Percentiles rank a stretch among this genome's conserved stretches.
Evolutionary conservation across 352 stramenopile species (phyloP).

Genomic region (Globisporangium nodosum): DNA sequence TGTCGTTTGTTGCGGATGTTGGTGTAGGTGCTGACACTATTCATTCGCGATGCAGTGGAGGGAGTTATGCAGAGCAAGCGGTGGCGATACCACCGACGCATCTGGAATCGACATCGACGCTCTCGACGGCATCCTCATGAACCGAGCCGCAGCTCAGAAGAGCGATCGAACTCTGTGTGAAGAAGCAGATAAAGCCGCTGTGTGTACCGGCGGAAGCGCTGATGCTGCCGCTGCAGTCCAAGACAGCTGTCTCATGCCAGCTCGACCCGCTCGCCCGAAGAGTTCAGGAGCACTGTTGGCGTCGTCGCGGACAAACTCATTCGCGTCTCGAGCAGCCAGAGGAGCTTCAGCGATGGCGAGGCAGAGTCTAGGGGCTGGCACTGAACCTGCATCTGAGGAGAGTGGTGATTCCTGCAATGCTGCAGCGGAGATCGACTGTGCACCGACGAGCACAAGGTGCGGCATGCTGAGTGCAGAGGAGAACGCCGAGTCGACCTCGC

Average conservation of each 20-base stretch:
- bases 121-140: slow-evolving; percentile 41
- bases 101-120: slow-evolving; percentile 53
- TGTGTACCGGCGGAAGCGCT: too few relatives aligned
- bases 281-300: slow-evolving; percentile 19
- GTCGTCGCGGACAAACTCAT: slow-evolving; percentile 11
- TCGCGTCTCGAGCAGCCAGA: slow-evolving; percentile 15
- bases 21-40: background rate
- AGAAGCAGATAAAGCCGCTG: background rate
- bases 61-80: slow-evolving; percentile 23
- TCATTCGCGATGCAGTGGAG: slow-evolving; percentile 24
- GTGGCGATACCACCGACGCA: slow-evolving; percentile 7
- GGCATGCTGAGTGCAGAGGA: background rate
- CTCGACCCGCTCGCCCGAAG: slow-evolving; percentile 20
- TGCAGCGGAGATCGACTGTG: background rate
- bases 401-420: background rate
- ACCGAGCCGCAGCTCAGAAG: background rate
- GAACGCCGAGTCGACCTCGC: background rate
- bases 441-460: background rate
- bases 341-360: background rate
- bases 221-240: background rate
- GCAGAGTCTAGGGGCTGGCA: background rate
- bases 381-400: background rate
- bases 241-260: background rate
- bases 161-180: background rate
- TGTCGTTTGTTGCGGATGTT: background rate